These are phyloP conservation scores for Larix sibirica DNA, from an alignment of 83 land plant genomes.

Conservation along the genomic window DNA sequence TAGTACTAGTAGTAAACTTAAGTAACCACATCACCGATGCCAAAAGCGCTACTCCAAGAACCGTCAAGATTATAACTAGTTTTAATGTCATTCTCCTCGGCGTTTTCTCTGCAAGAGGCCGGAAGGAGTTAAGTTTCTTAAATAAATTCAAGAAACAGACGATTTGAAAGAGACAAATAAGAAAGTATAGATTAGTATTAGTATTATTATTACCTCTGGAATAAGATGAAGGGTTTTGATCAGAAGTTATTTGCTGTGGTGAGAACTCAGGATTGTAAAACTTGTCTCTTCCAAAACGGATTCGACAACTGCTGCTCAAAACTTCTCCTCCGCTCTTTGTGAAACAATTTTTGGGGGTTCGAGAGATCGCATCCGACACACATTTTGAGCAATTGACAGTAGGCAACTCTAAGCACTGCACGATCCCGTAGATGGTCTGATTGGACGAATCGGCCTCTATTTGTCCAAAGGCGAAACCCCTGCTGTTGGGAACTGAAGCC, in stretches of 20 bases:
- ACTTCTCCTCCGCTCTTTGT: not conserved
- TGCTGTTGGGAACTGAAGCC: not conserved
- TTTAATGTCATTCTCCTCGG: not conserved
- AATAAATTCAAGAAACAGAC: not conserved
- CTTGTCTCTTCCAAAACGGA: conserved; percentile 1
- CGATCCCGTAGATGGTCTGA: conserved; percentile 7
- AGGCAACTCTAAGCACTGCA: not conserved
- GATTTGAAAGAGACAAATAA: too few relatives aligned
- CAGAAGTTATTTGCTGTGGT: not conserved
- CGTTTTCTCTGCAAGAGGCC: not conserved
- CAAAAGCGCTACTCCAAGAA: not conserved
- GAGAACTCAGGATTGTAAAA: not conserved
- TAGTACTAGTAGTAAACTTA: not conserved
- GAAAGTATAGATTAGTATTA: too few relatives aligned
- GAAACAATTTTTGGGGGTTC: not conserved
- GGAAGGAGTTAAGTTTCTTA: not conserved
- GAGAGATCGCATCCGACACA: not conserved
- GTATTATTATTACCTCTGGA: too few relatives aligned
- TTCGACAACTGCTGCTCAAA: not conserved
- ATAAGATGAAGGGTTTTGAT: not conserved
- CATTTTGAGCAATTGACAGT: conserved; percentile 2
- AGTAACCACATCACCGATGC: not conserved
- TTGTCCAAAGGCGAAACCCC: not conserved
- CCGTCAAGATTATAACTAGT: not conserved
- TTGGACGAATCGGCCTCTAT: not conserved